phyloP scores from a whole-genome alignment of 108 stramenopile genomes.

The Hondaea fermentalgiana region DNA sequence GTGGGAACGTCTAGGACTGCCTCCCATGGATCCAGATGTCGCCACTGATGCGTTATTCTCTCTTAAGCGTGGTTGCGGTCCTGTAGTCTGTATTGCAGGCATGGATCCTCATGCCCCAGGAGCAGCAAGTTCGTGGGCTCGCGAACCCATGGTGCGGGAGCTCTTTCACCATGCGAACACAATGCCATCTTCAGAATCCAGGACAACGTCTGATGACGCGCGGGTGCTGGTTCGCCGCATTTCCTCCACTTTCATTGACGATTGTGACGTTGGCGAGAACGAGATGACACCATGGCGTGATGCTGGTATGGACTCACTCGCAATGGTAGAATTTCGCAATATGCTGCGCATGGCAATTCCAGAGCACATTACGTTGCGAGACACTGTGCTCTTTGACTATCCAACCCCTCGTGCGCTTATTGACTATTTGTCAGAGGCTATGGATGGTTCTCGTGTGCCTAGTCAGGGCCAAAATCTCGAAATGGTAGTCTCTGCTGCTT shows the following conservation, averaged over 20 bases:
- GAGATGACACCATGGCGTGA: neutral
- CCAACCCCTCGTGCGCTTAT: neutral
- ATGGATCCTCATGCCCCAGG: neutral
- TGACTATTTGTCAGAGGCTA: neutral
- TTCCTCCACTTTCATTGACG: neutral
- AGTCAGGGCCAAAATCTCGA: too few species aligned
- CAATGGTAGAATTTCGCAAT: slow-evolving; percentile 11
- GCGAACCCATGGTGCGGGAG: neutral
- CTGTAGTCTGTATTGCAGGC: neutral
- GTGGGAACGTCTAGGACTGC: neutral
- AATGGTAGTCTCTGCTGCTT: too few species aligned
- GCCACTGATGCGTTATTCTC: neutral
- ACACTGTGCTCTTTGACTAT: slow-evolving; percentile 30
- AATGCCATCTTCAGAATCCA: too few species aligned
- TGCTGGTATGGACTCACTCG: slow-evolving; percentile 18
- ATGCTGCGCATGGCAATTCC: neutral
- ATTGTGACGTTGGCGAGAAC: neutral
- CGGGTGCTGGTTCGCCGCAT: neutral
- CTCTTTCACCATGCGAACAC: neutral
- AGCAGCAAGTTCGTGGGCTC: neutral
- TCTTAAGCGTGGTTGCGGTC: neutral
- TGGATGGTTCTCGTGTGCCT: neutral
- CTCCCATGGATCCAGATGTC: neutral
- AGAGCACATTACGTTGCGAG: neutral
- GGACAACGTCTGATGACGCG: neutral